Evolutionary conservation across 768 basidiomycete species (phyloP), one percentile per base, ranked within the genome.

Genomic region (Boletus tomentosulus): DNA sequence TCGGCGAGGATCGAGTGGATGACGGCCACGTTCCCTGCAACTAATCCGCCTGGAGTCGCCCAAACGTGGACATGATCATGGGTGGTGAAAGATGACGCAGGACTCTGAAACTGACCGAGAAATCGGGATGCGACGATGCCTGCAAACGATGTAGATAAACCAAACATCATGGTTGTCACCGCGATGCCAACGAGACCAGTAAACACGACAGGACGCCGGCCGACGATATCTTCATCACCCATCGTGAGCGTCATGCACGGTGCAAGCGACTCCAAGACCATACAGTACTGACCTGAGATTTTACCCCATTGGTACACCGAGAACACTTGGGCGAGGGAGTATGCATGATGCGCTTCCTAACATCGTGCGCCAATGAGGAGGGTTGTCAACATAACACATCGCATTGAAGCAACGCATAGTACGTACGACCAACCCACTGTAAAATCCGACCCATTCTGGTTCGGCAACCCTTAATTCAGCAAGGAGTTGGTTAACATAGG

Each of bases 401-500:
- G 22, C 54, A 24, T 37, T 12, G 11, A 27, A 28, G 39, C 2
- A 61, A 76, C 51, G 51, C 9, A 19, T 27, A 59, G n/a, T n/a
- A n/a, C n/a, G n/a, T n/a, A 84, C 83, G 51, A 84, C 79, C 37
- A 85, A 48, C 13, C 85, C 86, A 56, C 84, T 85, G 64, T 86
- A 86, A 50, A 84, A 81, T 1, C 84, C 86, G 19, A 85, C 78
- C 53, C 74, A 73, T 13, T 80, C 80, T 4, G 77, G 77, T 57
- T 82, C 74, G 15, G 82, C 80, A 30, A 85, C 61, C 50, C 76
- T 69, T 1, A 86, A 67, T 37, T 75, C 74, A 11, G 71, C 72
- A 48, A 87, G 77, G 66, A 86, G 78, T 62, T 86, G 75, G 58
- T 87, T 86, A 53, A 87, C 76, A 58, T 85, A 87, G 2, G 86